phyloP scores from a whole-genome alignment of 2,329 filamentous ascomycete genomes.

The Pyrenophora teres region DNA sequence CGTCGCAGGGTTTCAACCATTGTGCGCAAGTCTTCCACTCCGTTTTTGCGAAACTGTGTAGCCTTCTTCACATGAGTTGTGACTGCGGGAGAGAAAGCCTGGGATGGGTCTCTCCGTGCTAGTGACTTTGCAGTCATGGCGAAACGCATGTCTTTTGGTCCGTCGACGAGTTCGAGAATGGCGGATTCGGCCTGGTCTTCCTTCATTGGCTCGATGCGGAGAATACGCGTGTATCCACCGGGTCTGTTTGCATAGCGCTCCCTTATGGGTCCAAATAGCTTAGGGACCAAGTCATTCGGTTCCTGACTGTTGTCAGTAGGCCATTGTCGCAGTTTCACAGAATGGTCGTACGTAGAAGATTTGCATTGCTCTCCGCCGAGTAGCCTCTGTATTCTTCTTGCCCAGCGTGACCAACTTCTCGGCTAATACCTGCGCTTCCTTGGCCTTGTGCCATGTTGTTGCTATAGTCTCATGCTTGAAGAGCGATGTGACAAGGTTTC shows the following conservation, averaged over 20 bases:
- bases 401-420: conserved; percentile 94
- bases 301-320: conserved; percentile 55
- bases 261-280: conserved; percentile 83
- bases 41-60: conserved; percentile 71
- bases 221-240: conserved; percentile 92
- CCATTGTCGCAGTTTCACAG: conserved; percentile 8
- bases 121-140: conserved; percentile 88
- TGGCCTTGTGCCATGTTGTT: conserved; percentile 95
- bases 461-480: conserved; percentile 91
- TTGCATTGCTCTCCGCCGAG: conserved; percentile 71
- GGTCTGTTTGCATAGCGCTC: conserved; percentile 77
- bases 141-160: conserved; percentile 90
- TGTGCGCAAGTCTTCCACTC: conserved; percentile 68
- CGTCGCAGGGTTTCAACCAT: conserved; percentile 54
- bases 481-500: conserved; percentile 93
- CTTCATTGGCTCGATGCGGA: conserved; percentile 87
- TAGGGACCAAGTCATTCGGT: conserved; percentile 73
- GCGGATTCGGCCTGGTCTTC: conserved; percentile 86
- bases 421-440: conserved; percentile 90
- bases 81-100: conserved; percentile 71
- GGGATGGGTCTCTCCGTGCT: conserved; percentile 62
- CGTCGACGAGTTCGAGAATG: conserved; percentile 93
- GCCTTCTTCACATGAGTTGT: conserved; percentile 81
- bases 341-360: conserved; percentile 80
- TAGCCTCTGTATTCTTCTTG: conserved; percentile 89